Percentiles rank a stretch among this genome's conserved stretches.
phyloP scores from a whole-genome alignment of 2,329 filamentous ascomycete genomes.

The Magnaporthiopsis poae region DNA sequence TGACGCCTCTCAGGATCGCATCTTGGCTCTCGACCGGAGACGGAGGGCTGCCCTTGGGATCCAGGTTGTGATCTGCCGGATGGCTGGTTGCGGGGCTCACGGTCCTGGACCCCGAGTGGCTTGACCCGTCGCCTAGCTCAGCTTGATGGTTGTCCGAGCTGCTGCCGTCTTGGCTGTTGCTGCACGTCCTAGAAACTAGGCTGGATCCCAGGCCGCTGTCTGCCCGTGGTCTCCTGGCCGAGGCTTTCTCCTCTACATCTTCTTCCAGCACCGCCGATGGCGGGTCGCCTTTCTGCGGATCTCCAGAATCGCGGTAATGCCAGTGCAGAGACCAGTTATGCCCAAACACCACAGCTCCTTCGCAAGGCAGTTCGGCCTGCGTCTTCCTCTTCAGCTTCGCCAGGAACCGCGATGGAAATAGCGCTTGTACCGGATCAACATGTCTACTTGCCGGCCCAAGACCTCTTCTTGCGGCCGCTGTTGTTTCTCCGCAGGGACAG shows the following conservation, averaged over 20 bases:
- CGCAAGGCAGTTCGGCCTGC: not conserved
- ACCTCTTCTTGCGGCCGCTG: not conserved
- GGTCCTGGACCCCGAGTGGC: not conserved
- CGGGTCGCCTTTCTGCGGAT: not conserved
- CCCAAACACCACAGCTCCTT: not conserved
- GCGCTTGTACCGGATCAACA: not conserved
- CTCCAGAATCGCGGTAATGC: conserved; percentile 1
- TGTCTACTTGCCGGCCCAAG: not conserved
- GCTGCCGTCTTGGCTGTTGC: not conserved
- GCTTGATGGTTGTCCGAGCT: not conserved
- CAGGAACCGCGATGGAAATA: conserved; percentile 1
- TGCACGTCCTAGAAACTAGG: not conserved
- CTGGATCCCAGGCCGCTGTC: conserved; percentile 1
- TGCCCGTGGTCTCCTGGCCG: no score
- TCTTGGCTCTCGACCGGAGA: not conserved
- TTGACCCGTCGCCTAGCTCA: not conserved
- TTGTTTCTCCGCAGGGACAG: not conserved
- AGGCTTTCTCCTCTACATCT: not conserved
- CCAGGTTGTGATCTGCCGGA: not conserved
- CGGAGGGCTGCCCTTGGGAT: not conserved
- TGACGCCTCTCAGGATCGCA: not conserved
- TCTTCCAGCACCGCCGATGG: not conserved
- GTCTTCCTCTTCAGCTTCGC: not conserved
- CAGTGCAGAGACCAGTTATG: conserved; percentile 4
- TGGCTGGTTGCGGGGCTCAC: not conserved